Base-by-base conservation (phyloP, 306 rosid species). In the Crotalaria pallida region DNA sequence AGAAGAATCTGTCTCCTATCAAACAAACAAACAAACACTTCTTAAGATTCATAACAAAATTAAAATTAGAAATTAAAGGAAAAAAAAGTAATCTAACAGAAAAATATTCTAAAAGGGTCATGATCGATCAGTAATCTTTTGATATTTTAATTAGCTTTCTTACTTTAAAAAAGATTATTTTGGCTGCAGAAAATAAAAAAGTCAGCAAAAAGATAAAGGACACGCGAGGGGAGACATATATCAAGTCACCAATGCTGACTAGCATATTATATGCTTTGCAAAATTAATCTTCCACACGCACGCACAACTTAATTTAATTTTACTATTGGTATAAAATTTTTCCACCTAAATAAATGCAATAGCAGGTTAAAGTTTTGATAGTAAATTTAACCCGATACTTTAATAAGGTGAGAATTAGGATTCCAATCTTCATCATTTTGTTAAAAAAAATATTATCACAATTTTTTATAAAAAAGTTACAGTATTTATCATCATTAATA, bases 1-100 rank as follows among this genome's bases (percentile, higher is more conserved):
- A 69, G 62, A 69, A 41, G 9, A 52, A 62, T 34, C 29, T 80
- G 70, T 70, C 78, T 75, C 81, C 69, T 55, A 23, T 45, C 63
- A 63, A 51, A 53, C 50, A 36, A 75, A 51, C 63, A 63, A 51
- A 53, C 50, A 36, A 75, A 51, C 76, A 74, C 72, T 53, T 10
- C 62, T 34, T 73, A 66, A 60, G 47, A 12, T 50, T 59, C 67
- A 52, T 26, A 22, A 79, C 13, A 44, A 49, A 1, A 16, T 1
- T 21, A 21, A 1, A 5, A 0, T 51, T 52, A 15, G 0, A 1
- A n/a, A n/a, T n/a, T n/a, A n/a, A n/a, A n/a, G n/a, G n/a, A n/a
- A n/a, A 34, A 1, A 15, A 65, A 31, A 38, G 12, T 9, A 38
- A 40, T 15, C 19, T 16, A 66, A 24, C 55, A 41, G 22, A 43